These are phyloP conservation scores for Juglanconis oblonga DNA, from an alignment of 2,329 filamentous ascomycete species.

Conservation along the genomic window DNA sequence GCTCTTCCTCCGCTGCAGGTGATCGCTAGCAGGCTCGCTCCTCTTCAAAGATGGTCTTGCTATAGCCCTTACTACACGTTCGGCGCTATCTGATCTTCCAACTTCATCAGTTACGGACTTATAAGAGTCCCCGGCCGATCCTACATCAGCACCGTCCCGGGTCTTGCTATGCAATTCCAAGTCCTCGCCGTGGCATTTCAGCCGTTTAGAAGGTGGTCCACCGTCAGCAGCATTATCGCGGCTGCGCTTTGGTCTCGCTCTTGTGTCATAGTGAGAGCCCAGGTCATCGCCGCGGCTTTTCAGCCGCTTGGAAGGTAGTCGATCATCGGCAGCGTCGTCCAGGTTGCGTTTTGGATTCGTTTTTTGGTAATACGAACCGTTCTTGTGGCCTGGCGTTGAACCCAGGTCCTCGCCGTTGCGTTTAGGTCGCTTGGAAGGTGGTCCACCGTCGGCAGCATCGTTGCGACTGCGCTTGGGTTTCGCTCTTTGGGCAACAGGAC, in stretches of 20 bases:
- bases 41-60: neutral
- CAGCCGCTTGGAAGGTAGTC: neutral
- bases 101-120: neutral
- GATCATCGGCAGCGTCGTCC: neutral
- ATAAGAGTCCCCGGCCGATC: neutral
- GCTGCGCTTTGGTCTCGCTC: neutral
- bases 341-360: neutral
- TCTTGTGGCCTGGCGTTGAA: neutral
- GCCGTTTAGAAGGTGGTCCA: neutral
- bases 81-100: neutral
- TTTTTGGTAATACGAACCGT: neutral
- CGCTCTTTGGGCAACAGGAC: neutral
- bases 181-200: neutral
- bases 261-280: neutral
- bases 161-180: neutral
- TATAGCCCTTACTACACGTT: neutral
- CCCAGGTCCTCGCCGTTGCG: neutral
- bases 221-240: neutral
- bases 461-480: neutral
- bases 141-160: neutral
- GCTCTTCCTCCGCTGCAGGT: neutral
- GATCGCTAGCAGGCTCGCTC: neutral
- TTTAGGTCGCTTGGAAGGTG: neutral
- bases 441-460: neutral
- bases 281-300: neutral